Base-by-base conservation (phyloP, 495 filamentous ascomycete genomes). In the Saxophila tyrrhenica region DNA sequence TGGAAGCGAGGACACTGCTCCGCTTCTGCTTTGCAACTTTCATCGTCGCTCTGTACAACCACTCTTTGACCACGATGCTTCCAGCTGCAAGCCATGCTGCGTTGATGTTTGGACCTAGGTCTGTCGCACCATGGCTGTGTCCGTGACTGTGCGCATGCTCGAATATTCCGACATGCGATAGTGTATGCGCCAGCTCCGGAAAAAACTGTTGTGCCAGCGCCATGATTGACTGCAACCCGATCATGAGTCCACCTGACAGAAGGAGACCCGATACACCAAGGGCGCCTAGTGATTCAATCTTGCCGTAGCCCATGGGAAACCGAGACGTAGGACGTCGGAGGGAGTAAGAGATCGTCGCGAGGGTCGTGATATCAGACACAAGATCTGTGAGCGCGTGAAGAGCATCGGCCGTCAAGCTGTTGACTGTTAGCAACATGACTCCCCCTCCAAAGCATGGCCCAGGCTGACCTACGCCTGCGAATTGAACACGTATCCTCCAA, bases 41-140 rank as follows among this genome's bases (percentile, higher is more conserved):
- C 83, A 97, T 81, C 94, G 91, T 97, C 44, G 89, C 86, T 74
- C 85, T 84, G 65, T 97, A 98, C 24, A 98, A 72, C 86, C 90
- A 98, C 67, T 98, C 92, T 72, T 98, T 98, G 51, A 95, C 72
- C 1, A 86, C 68, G 48, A 98, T 94, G 1, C 87, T 92, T 2
- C 86, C 89, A 16, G 78, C 87, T n/a, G 92, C 92, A 21, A 98
- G 69, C 92, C 92, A 98, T 17, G 88, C 91, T 9, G 92, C 92
- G 64, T 96, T 86, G 54, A 97, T 76, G 64, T 83, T 91, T 0
- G 92, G 92, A 0, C 80, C 86, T 23, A 78, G 63, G 39, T 73
- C 76, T 16, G 70, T 72, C n/a, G 70, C 63, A 8, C 76, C 74
- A 56, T 79, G 80, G 17, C 70, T 73, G 59, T 83, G 81, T 3